phyloP scores from a whole-genome alignment of 2,329 filamentous ascomycete genomes.

The Tolypocladium tropicale region DNA sequence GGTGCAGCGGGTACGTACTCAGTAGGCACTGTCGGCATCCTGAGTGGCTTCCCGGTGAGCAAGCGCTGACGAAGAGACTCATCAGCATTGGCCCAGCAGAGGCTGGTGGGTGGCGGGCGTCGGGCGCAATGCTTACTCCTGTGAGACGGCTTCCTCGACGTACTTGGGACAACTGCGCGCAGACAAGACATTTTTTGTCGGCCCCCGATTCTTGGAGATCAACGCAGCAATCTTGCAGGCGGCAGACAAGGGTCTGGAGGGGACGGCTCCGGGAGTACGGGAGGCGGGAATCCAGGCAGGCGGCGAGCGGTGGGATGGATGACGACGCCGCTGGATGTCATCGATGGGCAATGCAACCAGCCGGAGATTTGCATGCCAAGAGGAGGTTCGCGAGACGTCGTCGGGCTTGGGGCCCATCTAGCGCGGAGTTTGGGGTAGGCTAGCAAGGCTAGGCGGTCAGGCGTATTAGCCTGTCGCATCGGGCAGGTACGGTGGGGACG shows the following conservation, averaged over 20 bases:
- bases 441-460: no score
- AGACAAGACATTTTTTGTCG: not conserved
- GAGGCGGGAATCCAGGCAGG: not conserved
- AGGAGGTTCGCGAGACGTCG: not conserved
- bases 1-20: not conserved
- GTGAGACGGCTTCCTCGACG: not conserved
- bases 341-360: not conserved
- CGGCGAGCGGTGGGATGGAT: not conserved
- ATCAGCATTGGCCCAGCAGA: not conserved
- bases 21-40: not conserved
- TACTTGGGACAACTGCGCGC: not conserved
- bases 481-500: conserved; percentile 1
- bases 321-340: not conserved
- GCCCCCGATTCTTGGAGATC: not conserved
- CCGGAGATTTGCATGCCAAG: not conserved
- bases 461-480: not conserved
- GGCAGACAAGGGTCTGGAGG: not conserved
- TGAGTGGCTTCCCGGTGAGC: conserved; percentile 1
- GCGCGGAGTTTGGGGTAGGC: not conserved
- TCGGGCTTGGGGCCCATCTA: not conserved
- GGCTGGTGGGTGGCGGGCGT: not conserved
- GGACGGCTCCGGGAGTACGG: not conserved
- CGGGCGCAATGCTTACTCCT: not conserved
- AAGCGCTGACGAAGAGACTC: conserved; percentile 1
- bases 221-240: not conserved